Evolutionary conservation across 2,329 filamentous ascomycete species (phyloP).

Genomic region (Microdochium paspali): DNA sequence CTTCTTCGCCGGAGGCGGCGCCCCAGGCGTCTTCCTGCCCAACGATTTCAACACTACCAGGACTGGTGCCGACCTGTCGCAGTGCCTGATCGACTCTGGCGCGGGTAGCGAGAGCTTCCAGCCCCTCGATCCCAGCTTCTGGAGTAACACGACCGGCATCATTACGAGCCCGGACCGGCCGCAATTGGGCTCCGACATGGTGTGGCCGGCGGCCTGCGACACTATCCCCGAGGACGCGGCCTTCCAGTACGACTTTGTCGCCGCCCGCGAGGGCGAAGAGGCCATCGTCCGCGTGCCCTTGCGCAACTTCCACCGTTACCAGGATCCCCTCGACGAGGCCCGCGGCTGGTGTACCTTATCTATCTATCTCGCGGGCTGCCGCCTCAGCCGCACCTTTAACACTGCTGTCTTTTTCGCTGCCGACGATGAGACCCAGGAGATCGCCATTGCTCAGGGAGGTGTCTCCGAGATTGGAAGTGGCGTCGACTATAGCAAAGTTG

Average conservation of each 20-base stretch:
- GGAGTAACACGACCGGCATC: conserved; percentile 11
- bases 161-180: conserved; percentile 6
- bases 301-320: conserved; percentile 18
- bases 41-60: conserved; percentile 3
- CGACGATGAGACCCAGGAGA: conserved; percentile 17
- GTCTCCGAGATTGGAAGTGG: conserved; percentile 13
- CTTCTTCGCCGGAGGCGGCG: conserved; percentile 8
- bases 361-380: conserved; percentile 15
- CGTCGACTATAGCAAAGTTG: conserved; percentile 28
- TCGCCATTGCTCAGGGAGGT: conserved; percentile 22
- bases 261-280: conserved; percentile 9
- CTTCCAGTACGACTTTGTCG: conserved; percentile 15
- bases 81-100: conserved; percentile 22
- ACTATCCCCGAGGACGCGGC: conserved; percentile 15
- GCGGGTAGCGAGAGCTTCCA: conserved; percentile 14
- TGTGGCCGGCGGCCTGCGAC: conserved; percentile 18
- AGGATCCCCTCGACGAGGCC: conserved; percentile 5
- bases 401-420: conserved; percentile 20
- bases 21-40: neutral
- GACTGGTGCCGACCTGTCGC: neutral
- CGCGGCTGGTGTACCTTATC: conserved; percentile 16
- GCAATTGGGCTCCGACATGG: conserved; percentile 4
- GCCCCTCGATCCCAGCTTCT: conserved; percentile 6
- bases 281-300: conserved; percentile 19
- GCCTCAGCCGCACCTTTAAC: conserved; percentile 20